Conservation (phyloP, 352 stramenopile genomes). For the Pythium phragmiticola region DNA sequence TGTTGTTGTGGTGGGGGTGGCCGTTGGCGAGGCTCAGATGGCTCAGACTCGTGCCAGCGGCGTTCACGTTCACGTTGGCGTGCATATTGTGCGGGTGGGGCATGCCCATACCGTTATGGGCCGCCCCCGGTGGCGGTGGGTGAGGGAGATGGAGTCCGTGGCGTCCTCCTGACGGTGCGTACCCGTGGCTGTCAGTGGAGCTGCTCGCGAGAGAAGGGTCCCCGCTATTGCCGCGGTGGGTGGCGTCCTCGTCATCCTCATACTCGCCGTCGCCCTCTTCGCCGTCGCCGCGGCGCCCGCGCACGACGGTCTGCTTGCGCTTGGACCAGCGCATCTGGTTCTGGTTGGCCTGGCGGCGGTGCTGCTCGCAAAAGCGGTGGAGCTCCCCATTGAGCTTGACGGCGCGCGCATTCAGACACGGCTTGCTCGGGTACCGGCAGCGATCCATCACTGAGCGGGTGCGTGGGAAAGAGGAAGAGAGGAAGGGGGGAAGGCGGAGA, state of each 20-base stretch:
- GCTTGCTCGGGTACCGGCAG: constrained; percentile 26
- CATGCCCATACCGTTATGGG: neutral
- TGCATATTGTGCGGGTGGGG: neutral
- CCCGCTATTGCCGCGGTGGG: neutral
- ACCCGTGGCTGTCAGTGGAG: neutral
- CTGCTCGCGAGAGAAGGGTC: neutral
- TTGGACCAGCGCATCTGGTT: constrained; percentile 29
- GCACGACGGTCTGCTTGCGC: constrained; percentile 25
- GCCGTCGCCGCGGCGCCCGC: constrained; percentile 16
- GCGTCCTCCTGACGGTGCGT: neutral
- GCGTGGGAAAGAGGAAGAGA: neutral
- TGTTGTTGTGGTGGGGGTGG: neutral
- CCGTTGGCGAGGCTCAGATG: constrained; percentile 7
- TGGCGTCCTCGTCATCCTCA: neutral
- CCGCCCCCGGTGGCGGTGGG: neutral
- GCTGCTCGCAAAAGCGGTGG: constrained; percentile 35
- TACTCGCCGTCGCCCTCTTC: constrained; percentile 15
- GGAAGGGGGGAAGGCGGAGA: no score
- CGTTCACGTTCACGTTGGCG: constrained; percentile 4
- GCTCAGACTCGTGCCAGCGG: constrained; percentile 14
- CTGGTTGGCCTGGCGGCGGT: constrained; percentile 34
- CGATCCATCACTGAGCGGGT: constrained; percentile 14
- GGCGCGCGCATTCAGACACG: constrained; percentile 29
- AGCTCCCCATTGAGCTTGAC: constrained; percentile 36
- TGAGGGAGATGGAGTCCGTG: neutral